Percentiles rank a stretch among this genome's conserved stretches.
Conservation (phyloP, 192 early-diverging fungal genomes). For the Pilaira anomala region DNA sequence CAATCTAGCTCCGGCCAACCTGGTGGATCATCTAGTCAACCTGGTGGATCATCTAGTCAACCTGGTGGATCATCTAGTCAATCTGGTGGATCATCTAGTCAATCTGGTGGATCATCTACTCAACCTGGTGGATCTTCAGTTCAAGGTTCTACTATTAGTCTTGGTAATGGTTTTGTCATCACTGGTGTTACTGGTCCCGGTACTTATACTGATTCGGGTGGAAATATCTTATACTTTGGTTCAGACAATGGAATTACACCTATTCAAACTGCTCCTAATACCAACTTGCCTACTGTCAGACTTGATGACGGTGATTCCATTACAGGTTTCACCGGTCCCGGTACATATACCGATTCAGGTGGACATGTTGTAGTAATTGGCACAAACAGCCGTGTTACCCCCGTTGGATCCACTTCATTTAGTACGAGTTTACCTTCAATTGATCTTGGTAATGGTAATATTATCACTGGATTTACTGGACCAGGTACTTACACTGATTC, state of each 20-base stretch:
- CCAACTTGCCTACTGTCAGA: too few relatives aligned
- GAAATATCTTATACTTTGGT: background rate
- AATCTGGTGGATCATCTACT: too few relatives aligned
- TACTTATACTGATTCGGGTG: background rate
- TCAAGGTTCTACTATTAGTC: background rate
- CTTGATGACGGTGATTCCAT: background rate
- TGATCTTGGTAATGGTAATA: background rate
- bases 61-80: too few relatives aligned
- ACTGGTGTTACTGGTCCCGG: background rate
- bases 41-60: too few relatives aligned
- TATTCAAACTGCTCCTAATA: background rate
- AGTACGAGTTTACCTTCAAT: too few relatives aligned
- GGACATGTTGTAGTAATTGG: background rate
- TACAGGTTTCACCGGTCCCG: background rate
- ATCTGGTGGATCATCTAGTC: too few relatives aligned
- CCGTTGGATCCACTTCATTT: background rate
- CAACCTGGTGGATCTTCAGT: too few relatives aligned
- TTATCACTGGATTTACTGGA: background rate
- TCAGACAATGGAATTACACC: background rate
- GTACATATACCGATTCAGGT: background rate
- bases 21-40: too few relatives aligned
- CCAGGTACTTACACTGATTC: background rate
- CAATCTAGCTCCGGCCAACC: too few relatives aligned
- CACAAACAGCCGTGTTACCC: background rate
- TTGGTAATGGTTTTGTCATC: background rate